Evolutionary conservation across 345 rosid species (phyloP).

Genomic region (Populus tremula): DNA sequence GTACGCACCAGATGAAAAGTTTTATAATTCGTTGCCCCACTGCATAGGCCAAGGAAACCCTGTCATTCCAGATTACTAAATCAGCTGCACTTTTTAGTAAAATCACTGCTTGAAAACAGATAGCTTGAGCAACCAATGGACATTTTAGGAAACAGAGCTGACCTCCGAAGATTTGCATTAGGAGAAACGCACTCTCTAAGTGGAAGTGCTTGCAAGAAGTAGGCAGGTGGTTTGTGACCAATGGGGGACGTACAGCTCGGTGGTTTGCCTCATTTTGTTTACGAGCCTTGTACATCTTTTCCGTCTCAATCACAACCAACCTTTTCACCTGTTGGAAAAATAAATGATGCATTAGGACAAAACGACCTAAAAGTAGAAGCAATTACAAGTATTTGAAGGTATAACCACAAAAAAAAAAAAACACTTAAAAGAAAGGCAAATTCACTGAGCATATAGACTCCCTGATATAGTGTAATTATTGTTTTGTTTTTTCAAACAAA

Average conservation of each 20-base stretch:
- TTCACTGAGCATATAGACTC: too few species aligned
- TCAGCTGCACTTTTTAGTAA: background rate
- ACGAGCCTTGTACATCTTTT: constrained; percentile 76
- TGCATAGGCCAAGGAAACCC: background rate
- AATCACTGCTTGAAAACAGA: background rate
- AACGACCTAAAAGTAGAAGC: background rate
- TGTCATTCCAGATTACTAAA: background rate
- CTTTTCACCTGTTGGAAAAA: constrained; percentile 54
- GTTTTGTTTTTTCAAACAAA: too few species aligned
- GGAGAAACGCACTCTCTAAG: constrained; percentile 13
- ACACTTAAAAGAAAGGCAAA: too few species aligned
- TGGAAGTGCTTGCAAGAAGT: constrained; percentile 32
- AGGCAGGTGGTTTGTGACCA: constrained; percentile 53
- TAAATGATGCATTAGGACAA: background rate
- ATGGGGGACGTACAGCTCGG: constrained; percentile 52
- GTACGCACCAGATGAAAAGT: background rate
- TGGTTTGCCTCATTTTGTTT: constrained; percentile 55
- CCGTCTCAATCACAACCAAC: constrained; percentile 67
- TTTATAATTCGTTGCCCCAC: background rate
- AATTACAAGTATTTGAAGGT: background rate
- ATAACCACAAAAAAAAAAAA: too few species aligned
- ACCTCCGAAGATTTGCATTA: constrained; percentile 12
- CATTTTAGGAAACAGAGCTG: constrained; percentile 6
- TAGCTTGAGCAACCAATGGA: background rate
- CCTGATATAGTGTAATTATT: too few species aligned